A percentile compares a stretch with the other conserved stretches of the same genome.
Conservation (phyloP, 2,329 filamentous ascomycete species). For the Verticillium dahliae region DNA sequence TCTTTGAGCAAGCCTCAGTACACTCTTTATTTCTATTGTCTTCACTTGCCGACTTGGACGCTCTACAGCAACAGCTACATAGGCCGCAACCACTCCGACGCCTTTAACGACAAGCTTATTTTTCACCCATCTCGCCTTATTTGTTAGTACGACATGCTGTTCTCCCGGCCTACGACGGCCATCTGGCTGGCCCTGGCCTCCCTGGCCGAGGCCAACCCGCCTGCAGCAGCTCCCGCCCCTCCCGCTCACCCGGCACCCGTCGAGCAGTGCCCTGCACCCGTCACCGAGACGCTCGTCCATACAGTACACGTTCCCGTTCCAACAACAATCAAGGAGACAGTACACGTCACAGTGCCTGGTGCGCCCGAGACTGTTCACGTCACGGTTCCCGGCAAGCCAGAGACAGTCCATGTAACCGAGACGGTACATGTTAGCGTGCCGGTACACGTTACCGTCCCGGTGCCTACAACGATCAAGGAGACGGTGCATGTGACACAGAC, state of each 20-base stretch:
- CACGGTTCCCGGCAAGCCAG: not conserved
- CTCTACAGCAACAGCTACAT: not conserved
- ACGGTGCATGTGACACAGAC: slow-evolving; percentile 2
- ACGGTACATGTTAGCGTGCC: not conserved
- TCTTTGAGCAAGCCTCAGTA: slow-evolving; percentile 10
- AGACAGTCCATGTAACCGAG: not conserved
- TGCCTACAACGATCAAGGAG: slow-evolving; percentile 5
- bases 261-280: not conserved
- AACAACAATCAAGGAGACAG: slow-evolving; percentile 5
- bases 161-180: not conserved
- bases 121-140: not conserved
- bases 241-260: not conserved
- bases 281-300: slow-evolving; percentile 1
- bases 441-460: not conserved
- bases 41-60: not conserved
- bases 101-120: not conserved
- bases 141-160: not conserved
- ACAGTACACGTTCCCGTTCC: slow-evolving; percentile 7
- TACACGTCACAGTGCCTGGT: slow-evolving; percentile 5
- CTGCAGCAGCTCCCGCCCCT: not conserved
- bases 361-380: not conserved
- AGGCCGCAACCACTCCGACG: not conserved
- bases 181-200: slow-evolving; percentile 6
- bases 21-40: not conserved
- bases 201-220: slow-evolving; percentile 8